Evolutionary conservation across 2,329 filamentous ascomycete genomes (phyloP), one percentile per base, ranked within the genome.

Genomic region (Cladophialophora yegresii): DNA sequence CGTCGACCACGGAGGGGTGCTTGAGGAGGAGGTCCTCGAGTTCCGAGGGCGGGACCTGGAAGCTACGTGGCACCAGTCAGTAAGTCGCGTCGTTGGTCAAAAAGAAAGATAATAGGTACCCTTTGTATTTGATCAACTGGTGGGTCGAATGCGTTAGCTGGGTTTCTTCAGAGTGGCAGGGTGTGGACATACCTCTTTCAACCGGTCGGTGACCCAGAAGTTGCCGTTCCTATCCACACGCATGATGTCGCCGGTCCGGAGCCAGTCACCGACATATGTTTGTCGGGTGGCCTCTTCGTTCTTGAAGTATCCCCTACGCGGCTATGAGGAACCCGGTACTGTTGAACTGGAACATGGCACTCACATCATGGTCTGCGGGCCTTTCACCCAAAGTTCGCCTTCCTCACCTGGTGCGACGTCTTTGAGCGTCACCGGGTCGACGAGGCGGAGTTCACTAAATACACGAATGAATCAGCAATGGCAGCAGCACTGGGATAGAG

Each of bases 191-290:
- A 65, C 63, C 63, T 81, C 81, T 79, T 91, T 92, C 32, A 91
- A 81, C 8, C 92, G 88, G 74, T 96, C 93, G 0, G 92, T 96
- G 73, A 96, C 93, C 80, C 87, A 96, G 72, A 95, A 90, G 73
- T 96, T 90, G 23, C 89, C 90, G 5, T 66, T 62, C 30, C 43
- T 59, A 58, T 86, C 83, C 13, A 88, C 81, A 4, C 77, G 73
- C 3, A 85, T 86, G 80, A 92, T 1, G 87, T 95, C 80, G 0
- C 91, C 86, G 0, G 87, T 89, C 61, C 85, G 83, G 50, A 85
- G 71, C 72, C 78, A 85, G 0, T 82, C 79, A 0, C 80, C 71
- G 1, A 88, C 89, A 67, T 93, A 86, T 0, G 89, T 87, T 49
- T 90, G 87, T 2, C 80, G 81, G 2, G 91, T 91, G 2, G 87